phyloP scores from a whole-genome alignment of 768 basidiomycete species.

The Xanthoconium purpureum region DNA sequence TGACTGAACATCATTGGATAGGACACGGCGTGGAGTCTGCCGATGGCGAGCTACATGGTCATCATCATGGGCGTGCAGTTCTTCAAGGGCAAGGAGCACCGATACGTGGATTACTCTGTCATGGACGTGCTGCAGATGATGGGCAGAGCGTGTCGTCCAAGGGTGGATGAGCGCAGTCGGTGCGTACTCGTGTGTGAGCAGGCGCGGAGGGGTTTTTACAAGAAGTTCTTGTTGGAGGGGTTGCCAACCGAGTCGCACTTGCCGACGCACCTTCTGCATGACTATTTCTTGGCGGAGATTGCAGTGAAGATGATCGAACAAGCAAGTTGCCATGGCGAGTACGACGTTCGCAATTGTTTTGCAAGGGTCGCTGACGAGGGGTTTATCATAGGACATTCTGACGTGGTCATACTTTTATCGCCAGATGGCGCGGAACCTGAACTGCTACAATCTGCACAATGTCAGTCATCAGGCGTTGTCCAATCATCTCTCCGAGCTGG shows the following conservation, averaged over 20 bases:
- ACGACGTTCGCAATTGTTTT: background rate
- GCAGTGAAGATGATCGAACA: conserved; percentile 99
- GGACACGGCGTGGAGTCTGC: conserved; percentile 96
- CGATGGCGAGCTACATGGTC: conserved; percentile 94
- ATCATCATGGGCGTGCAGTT: conserved; percentile 99
- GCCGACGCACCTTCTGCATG: conserved; percentile 85
- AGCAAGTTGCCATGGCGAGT: conserved; percentile 91
- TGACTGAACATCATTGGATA: conserved; percentile 26
- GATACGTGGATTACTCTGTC: conserved; percentile 96
- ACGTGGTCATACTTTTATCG: conserved; percentile 99
- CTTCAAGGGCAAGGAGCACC: conserved; percentile 96
- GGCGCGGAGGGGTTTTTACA: conserved; percentile 97
- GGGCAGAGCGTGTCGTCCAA: conserved; percentile 93
- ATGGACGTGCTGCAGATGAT: conserved; percentile 99
- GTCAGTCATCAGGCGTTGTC: conserved; percentile 95
- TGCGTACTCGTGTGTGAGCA: conserved; percentile 98
- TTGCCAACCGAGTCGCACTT: conserved; percentile 95
- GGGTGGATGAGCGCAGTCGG: conserved; percentile 83
- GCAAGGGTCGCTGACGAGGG: background rate
- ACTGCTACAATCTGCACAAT: conserved; percentile 91
- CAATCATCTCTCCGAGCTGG: conserved; percentile 92
- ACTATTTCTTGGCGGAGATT: conserved; percentile 97
- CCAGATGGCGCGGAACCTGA: conserved; percentile 95
- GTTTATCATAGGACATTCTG: conserved; percentile 69
- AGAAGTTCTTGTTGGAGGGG: conserved; percentile 97